Base-by-base conservation (phyloP, 2,329 filamentous ascomycete species). In the Trematosphaeria pertusa region DNA sequence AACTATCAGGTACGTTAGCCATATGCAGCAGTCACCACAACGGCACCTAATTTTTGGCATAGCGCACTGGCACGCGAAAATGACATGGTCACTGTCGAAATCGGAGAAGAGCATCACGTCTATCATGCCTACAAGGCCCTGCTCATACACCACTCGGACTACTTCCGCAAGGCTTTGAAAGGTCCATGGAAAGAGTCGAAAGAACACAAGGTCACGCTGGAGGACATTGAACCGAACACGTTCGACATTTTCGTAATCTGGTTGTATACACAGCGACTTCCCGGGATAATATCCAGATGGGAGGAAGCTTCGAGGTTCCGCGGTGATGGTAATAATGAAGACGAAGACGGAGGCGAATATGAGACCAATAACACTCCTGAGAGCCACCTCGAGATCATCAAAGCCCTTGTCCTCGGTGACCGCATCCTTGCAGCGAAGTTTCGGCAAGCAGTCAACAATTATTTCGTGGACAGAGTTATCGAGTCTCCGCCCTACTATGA, bases 241-340 rank as follows among this genome's bases (percentile, higher is more conserved):
- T 59, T 70, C 24, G 54, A 62, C 20, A 36, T 62, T 39, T 62
- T 66, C 46, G 36, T 62, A n/a, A 34, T 64, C 37, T 69, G 59
- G 56, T 37, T 63, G 4, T 60, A 63, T 32, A 40, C 46, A 19
- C 36, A 48, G 9, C 35, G 37, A 10, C 38, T 53, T 10, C 47
- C 49, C 3, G 6, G 24, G 24, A 8, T 12, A 28, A 28, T 7
- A 14, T 8, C 24, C 24, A 8, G 24, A 8, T 28, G 24, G 24
- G 8, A 28, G 24, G 24, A 28, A 28, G n/a, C n/a, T 28, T 12
- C 24, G 12, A 12, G 24, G 8, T 8, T 28, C 24, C 24, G 24
- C 7, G 12, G 12, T 28, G 7, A 28, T 12, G 8, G 7, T 28
- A 8, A 12, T 12, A 28, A 12, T 8, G 24, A 12, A 28, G 24